Evolutionary conservation across 768 basidiomycete genomes (phyloP), one percentile per base, ranked within the genome.

Genomic region (Wakefieldia striispora): DNA sequence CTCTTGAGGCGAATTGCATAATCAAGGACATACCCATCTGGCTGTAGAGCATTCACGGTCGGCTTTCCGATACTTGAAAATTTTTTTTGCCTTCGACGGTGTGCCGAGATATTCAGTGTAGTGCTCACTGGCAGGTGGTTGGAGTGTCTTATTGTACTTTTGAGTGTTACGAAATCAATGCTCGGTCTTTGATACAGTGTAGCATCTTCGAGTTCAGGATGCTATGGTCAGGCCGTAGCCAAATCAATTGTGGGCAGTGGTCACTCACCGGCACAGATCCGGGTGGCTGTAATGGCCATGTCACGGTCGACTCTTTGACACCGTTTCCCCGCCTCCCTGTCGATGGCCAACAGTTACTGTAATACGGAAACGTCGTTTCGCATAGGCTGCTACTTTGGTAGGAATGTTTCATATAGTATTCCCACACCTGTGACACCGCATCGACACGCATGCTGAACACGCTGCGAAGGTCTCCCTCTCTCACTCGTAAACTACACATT

Each of bases 81-180:
- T 39, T 20, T 50, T 31, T 39, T 43, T 47, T 51, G 0, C 49
- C 50, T 12, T 47, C 7, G 13, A 5, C 14, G 24, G 1, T 8
- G 54, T 56, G 8, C 1, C 17, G 6, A 65, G 50, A 34, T 55
- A 49, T 33, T 57, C 45, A 49, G 63, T 53, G 36, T 60, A 65
- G 9, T 36, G 17, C 1, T 47, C 6, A 11, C 64, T n/a, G n/a
- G n/a, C n/a, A n/a, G n/a, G 50, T 1, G 51, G 54, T 26, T 34
- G 19, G 0, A 59, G 40, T 19, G 53, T 40, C 0, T 31, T 33
- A 0, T 23, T 4, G 38, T 63, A 31, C 63, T 63, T 39, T 34
- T 2, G 8, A 16, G 43, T 17, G 23, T n/a, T n/a, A n/a, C n/a
- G n/a, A n/a, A n/a, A n/a, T n/a, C n/a, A n/a, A n/a, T n/a, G n/a